Evolutionary conservation across 306 rosid species (phyloP), one percentile per base, ranked within the genome.

Genomic region (Medicago lupulina): DNA sequence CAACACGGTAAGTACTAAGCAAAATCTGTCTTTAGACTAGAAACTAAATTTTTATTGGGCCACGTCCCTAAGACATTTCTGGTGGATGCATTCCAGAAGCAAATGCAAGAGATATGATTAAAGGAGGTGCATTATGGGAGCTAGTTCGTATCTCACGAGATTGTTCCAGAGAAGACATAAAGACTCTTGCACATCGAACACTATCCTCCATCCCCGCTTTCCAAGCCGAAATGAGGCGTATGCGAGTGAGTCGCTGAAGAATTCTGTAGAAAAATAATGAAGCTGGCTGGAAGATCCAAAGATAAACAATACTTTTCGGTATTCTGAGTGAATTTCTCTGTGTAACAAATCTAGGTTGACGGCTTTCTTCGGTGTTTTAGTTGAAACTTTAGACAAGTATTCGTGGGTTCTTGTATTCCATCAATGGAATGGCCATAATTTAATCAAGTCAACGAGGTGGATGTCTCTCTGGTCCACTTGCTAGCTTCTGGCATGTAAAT

Each of bases 71-170:
- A 87, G 68, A 54, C 68, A 64, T 61, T 23, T 76, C 36, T 69
- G 39, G 38, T 78, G 75, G 46, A 73, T 88, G 36, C 79, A 43
- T 69, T 82, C 64, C 93, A 96, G 99, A 96, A 88, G 89, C 78
- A 76, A 96, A 96, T 73, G 90, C 97, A 65, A 92, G 80, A 86
- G 98, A 96, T 87, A 90, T 96, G 99, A 88, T 92, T 68, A 87
- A 41, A 46, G 97, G 87, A 40, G 99, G 99, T 19, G 98, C 99
- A 59, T 70, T 96, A 57, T 90, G 97, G 99, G 99, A 96, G 87
- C 87, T 96, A 70, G 96, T 90, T 39, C 98, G 92, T 54, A 87
- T 96, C 76, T 87, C 98, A 0, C 91, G 88, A 70, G 98, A 96
- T 70, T 96, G 99, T 83, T 83, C 98, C 18, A 84, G 96, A 31